These are phyloP conservation scores for Tuber indicum DNA, from an alignment of 495 filamentous ascomycete genomes.

Conservation along the genomic window DNA sequence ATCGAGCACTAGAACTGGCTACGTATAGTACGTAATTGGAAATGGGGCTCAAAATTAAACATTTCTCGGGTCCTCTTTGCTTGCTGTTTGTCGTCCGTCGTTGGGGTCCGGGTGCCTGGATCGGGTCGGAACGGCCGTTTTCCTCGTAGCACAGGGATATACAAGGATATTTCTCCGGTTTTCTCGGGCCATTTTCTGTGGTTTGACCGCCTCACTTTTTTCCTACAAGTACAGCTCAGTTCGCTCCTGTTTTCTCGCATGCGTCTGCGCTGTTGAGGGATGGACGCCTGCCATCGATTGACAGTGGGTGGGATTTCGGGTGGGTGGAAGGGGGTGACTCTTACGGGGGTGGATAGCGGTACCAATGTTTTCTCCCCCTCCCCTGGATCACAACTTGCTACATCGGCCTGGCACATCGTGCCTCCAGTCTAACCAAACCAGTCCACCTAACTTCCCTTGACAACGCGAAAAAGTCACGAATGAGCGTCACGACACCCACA, in stretches of 20 bases:
- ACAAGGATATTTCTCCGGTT: constrained; percentile 11
- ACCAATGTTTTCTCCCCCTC: neutral
- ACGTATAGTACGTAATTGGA: neutral
- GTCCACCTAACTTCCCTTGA: neutral
- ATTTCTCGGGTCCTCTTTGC: constrained; percentile 12
- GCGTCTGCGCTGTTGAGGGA: neutral
- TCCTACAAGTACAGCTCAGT: neutral
- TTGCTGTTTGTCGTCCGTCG: neutral
- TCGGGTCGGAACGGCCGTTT: constrained; percentile 10
- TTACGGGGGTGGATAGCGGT: neutral
- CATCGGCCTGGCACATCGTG: constrained; percentile 1
- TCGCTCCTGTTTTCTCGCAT: neutral
- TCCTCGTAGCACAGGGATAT: constrained; percentile 1
- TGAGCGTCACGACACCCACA: neutral
- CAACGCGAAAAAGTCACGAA: neutral
- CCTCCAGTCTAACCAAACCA: neutral
- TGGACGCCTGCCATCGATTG: neutral
- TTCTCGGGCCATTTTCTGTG: neutral
- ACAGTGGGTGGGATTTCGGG: neutral
- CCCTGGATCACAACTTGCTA: neutral
- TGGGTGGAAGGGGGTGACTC: neutral
- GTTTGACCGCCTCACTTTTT: neutral
- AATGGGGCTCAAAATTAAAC: constrained; percentile 30
- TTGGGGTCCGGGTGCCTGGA: constrained; percentile 20
- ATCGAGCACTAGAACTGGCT: neutral